Evolutionary conservation across 176 grass and related monocot genomes (phyloP), one percentile per base, ranked within the genome.

Genomic region (Zoysia japonica): DNA sequence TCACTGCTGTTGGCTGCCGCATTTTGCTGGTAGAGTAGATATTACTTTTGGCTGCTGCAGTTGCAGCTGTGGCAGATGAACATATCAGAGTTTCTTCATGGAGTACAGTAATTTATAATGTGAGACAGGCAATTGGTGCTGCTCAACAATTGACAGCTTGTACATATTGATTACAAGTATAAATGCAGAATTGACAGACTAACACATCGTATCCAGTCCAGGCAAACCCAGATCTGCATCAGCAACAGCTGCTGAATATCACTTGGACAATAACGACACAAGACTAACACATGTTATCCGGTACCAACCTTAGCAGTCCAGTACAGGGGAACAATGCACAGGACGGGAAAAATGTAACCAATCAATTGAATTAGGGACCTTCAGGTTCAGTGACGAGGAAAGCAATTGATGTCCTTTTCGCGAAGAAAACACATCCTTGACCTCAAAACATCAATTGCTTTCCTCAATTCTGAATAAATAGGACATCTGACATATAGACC

Each of bases 391-490:
- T 16, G 74, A 28, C 28, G 28, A 28, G 28, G 28, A 28, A 28
- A 28, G 28, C 28, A 28, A 28, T 28, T 28, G 28, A 28, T 28
- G 28, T 28, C 28, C 28, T 28, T 28, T 28, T 28, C 28, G 0
- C 28, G 28, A 28, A 28, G 28, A 28, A 28, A 0, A 28, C 28
- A 28, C 28, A 28, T 28, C 28, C 28, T 28, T 5, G 75, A 60
- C 49, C 66, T 76, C 10, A 48, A 77, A 8, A 81, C 67, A 59
- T 16, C 12, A n/a, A 56, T 65, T 80, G 61, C 20, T 57, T 54
- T 11, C 47, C 49, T 47, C 68, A 79, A 54, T 74, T 74, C 75
- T 83, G 74, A 75, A 78, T 53, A 78, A 50, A 75, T 61, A 81
- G 16, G 61, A 60, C 60, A 72, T 5, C 67, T 45, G 74, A 56